Base-by-base conservation (phyloP, 2,329 filamentous ascomycete species). In the Cladosporium sp. region DNA sequence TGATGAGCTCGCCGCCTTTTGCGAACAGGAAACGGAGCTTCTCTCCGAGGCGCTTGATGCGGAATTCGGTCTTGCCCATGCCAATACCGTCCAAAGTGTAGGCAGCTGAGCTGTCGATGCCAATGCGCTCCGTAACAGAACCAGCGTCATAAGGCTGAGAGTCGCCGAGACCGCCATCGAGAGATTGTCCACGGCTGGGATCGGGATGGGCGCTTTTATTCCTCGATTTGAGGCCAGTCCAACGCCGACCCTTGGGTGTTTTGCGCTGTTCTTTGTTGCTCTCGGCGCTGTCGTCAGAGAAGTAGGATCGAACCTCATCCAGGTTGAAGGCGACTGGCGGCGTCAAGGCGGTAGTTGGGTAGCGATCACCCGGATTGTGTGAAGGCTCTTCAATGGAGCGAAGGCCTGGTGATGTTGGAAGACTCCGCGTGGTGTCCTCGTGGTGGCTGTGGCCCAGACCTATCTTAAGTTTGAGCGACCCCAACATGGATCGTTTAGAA, bases 341-440 rank as follows among this genome's bases (percentile, higher is more conserved):
- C 17, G 72, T 75, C 34, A 80, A 68, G 49, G 73, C 74, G 54
- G 75, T 77, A 9, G 75, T 78, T 25, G 78, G 78, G 64, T 81
- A 81, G 25, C 78, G 76, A 59, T 80, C 78, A 40, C 78, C 78
- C 28, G 74, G 73, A 52, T 72, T 73, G 65, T 72, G 70, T 4
- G 69, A 34, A 9, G 43, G 51, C 12, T 61, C 57, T 28, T 60
- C 58, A n/a, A 62, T 67, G 64, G 59, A 70, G 58, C 56, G 38
- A n/a, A 61, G 59, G 51, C 43, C 39, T 43, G 50, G 58, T 20
- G 56, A 51, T 17, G 49, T 59, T 12, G 56, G 47, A 2, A 55
- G 39, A 30, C 58, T 59, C 8, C 47, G 20, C 5, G 38, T 59
- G 0, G 50, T 49, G 12, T 59, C 50, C n/a, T 59, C 58, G 42